phyloP scores from a whole-genome alignment of 768 basidiomycete species.

The Naematelia encephala region DNA sequence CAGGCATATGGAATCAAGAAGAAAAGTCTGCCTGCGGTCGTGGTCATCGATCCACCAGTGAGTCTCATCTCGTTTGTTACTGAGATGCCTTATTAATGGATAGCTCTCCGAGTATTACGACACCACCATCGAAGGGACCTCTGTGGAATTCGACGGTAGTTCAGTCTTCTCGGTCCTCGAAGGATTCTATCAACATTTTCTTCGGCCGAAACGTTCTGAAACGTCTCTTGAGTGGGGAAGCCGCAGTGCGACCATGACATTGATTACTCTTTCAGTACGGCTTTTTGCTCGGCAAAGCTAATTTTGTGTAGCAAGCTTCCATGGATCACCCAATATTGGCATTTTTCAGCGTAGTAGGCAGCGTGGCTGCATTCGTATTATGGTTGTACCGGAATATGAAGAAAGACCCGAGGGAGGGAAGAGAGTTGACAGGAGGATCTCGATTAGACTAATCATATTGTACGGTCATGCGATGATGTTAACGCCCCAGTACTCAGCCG shows the following conservation, averaged over 20 bases:
- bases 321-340: conserved; percentile 36
- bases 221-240: conserved; percentile 48
- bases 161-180: conserved; percentile 70
- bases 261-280: conserved; percentile 6
- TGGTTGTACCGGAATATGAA: conserved; percentile 8
- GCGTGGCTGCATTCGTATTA: conserved; percentile 24
- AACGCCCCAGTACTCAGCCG: too few relatives aligned
- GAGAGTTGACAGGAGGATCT: neutral
- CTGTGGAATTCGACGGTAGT: conserved; percentile 59
- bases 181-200: conserved; percentile 56
- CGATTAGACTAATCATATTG: conserved; percentile 6
- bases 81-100: neutral
- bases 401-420: conserved; percentile 13
- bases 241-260: conserved; percentile 37
- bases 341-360: conserved; percentile 27
- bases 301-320: conserved; percentile 24
- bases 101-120: conserved; percentile 77
- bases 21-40: conserved; percentile 53
- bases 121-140: conserved; percentile 58
- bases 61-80: conserved; percentile 32
- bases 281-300: neutral
- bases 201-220: conserved; percentile 40
- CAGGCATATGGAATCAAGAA: conserved; percentile 70
- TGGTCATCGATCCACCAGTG: conserved; percentile 81
- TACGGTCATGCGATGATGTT: neutral